These are phyloP conservation scores for Candida ipomoeae DNA, from an alignment of 805 yeast species.

Conservation along the genomic window DNA sequence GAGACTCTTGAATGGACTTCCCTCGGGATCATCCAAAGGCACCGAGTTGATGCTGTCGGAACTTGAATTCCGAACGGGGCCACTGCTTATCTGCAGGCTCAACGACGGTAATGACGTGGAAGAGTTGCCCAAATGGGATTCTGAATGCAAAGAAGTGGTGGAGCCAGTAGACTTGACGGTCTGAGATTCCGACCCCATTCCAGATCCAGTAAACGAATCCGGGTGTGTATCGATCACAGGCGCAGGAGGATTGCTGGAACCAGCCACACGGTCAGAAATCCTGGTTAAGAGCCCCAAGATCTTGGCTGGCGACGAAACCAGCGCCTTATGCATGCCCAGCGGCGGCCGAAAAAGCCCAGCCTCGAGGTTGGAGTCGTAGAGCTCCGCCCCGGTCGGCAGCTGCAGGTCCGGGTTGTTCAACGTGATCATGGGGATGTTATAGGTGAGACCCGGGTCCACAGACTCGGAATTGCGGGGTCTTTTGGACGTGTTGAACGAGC, in stretches of 20 bases:
- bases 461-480: neutral
- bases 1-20: neutral
- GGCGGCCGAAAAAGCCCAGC: constrained; percentile 6
- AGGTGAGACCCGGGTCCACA: constrained; percentile 8
- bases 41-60: constrained; percentile 5
- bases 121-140: neutral
- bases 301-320: constrained; percentile 12
- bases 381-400: neutral
- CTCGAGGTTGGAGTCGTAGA: constrained; percentile 9
- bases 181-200: neutral
- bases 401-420: constrained; percentile 4
- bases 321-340: neutral
- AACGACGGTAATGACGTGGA: neutral
- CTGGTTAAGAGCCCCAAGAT: constrained; percentile 12
- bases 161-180: neutral
- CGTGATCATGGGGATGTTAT: constrained; percentile 17
- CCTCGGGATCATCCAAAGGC: neutral
- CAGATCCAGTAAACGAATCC: neutral
- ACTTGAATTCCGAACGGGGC: neutral
- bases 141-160: neutral
- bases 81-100: neutral
- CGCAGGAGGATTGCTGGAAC: constrained; percentile 12
- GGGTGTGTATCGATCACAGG: constrained; percentile 9
- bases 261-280: constrained; percentile 16
- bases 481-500: neutral